A percentile compares a stretch with the other conserved stretches of the same genome.
Conservation (phyloP, 2,329 filamentous ascomycete species). For the Colletotrichum spaethianum region DNA sequence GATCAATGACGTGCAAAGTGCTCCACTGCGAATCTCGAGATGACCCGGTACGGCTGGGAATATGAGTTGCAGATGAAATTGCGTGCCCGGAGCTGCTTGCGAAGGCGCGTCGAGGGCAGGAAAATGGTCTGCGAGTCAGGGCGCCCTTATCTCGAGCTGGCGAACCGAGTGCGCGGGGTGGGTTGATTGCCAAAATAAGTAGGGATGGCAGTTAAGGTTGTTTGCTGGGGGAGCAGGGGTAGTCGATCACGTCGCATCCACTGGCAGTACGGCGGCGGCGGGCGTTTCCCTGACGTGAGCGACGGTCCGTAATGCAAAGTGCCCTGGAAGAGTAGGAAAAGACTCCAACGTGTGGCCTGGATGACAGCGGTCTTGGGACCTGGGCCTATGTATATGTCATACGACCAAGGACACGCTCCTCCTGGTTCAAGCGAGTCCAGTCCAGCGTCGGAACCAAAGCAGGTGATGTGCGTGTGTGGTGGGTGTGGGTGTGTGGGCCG, state of each 20-base stretch:
- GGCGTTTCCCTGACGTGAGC: conserved; percentile 7
- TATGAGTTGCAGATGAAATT: not conserved
- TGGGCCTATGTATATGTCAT: conserved; percentile 37
- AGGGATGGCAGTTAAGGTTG: conserved; percentile 14
- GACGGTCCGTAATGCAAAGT: not conserved
- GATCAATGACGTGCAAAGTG: conserved; percentile 18
- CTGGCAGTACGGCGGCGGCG: not conserved
- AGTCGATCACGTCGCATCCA: conserved; percentile 7
- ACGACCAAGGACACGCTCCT: conserved; percentile 17
- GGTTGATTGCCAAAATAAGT: conserved; percentile 11
- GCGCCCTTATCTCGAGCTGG: conserved; percentile 2
- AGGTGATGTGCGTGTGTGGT: no score
- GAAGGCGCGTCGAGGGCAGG: not conserved
- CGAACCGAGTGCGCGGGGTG: not conserved
- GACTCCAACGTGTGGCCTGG: not conserved
- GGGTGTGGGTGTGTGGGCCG: not conserved
- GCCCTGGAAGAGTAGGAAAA: not conserved
- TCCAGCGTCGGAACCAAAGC: conserved; percentile 1
- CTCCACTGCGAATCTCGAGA: not conserved
- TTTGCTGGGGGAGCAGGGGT: not conserved
- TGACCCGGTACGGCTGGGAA: not conserved
- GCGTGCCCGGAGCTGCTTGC: not conserved
- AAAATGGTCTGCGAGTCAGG: not conserved
- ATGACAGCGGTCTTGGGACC: conserved; percentile 17
- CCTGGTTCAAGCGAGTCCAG: conserved; percentile 14